phyloP scores from a whole-genome alignment of 1,284 basidiomycete species.

The Neonothopanus nambi region DNA sequence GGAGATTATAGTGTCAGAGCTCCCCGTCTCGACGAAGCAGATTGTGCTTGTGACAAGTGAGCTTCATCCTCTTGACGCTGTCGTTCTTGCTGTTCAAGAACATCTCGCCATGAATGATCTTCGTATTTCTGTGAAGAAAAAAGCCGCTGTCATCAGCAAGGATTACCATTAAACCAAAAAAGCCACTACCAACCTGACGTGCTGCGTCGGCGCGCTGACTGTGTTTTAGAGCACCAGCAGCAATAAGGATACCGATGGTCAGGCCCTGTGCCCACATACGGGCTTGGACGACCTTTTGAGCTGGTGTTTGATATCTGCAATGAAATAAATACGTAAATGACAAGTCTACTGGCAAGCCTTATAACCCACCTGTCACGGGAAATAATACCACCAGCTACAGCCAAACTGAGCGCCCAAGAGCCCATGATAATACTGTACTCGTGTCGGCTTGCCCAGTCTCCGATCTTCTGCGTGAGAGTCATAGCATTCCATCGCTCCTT shows the following conservation, averaged over 20 bases:
- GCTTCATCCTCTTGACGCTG: slow-evolving; percentile 20
- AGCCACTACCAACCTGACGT: no score
- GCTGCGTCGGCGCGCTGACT: slow-evolving; percentile 35
- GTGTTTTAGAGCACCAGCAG: slow-evolving; percentile 68
- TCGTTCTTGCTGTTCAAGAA: slow-evolving; percentile 27
- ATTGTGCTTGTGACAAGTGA: no score
- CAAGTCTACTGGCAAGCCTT: background rate
- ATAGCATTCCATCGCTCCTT: slow-evolving; percentile 62
- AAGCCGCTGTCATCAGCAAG: no score
- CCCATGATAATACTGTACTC: slow-evolving; percentile 82
- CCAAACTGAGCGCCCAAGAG: slow-evolving; percentile 79
- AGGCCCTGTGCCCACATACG: slow-evolving; percentile 90
- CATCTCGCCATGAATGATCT: slow-evolving; percentile 50
- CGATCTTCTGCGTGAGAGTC: slow-evolving; percentile 57
- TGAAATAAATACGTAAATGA: background rate
- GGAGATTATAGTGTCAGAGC: no score
- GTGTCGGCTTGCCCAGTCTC: slow-evolving; percentile 75
- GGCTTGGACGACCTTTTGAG: slow-evolving; percentile 75
- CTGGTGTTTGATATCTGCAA: slow-evolving; percentile 32
- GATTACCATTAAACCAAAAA: no score
- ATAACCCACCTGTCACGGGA: slow-evolving; percentile 65
- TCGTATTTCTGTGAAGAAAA: slow-evolving; percentile 23
- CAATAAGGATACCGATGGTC: slow-evolving; percentile 77
- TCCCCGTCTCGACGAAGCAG: no score
- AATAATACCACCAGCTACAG: slow-evolving; percentile 69